Base-by-base conservation (phyloP, 306 rosid species). In the Ormosia semicastrata region DNA sequence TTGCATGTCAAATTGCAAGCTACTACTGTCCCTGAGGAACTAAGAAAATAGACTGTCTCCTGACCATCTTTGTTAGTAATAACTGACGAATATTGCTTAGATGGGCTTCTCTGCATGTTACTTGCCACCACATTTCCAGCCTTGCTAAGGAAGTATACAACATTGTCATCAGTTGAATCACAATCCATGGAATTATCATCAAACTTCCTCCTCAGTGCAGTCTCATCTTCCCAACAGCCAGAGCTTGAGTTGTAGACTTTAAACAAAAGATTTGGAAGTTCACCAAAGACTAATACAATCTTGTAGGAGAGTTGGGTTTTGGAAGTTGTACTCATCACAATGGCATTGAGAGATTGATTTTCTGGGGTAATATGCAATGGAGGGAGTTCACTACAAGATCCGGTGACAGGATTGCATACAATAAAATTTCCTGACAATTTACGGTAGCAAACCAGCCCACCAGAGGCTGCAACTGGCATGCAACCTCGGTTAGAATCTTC, bases 81-180 rank as follows among this genome's bases (percentile, higher is more conserved):
- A 12, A 95, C 98, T 0, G 98, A 95, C 0, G 99, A 95, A 87
- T 89, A 95, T 58, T 95, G 97, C 90, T 95, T 95, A 3, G 97
- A 87, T 2, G 96, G 95, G 84, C 99, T 93, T 85, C 98, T 89
- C 82, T 95, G 95, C 99, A 93, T 93, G 83, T 89, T 89, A 67
- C 97, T 90, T 6, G 96, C 89, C 62, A 95, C 95, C 39, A 95
- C 97, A 72, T 91, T 92, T 64, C 99, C 99, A 3, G 99, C 90
- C 65, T 87, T 92, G 62, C 94, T 93, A 8, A 95, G 92, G 83
- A 93, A 95, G 87, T 95, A 95, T 0, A 95, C 92, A 12, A 91
- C 97, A 86, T 78, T 82, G 85, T 90, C 97, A n/a, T 90, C 95
- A 10, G 68, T 78, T 33, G 90, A 79, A 73, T 90, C 92, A 34